A percentile compares a stretch with the other conserved stretches of the same genome.
phyloP scores from a whole-genome alignment of 306 rosid genomes.

The Castanea mollissima region DNA sequence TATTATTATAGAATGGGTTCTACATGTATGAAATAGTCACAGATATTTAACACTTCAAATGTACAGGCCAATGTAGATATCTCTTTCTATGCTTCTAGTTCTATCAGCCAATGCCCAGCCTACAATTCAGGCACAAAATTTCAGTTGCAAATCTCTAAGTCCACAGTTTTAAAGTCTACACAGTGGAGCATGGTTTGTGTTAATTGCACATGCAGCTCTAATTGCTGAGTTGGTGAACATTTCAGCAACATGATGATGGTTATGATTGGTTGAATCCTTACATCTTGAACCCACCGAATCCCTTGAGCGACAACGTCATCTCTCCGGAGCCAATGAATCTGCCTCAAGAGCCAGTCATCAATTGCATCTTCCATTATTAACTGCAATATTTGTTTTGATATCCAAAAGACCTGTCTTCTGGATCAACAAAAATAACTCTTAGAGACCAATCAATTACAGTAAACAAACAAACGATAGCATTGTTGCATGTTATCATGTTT shows the following conservation, averaged over 20 bases:
- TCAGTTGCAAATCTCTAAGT: not conserved
- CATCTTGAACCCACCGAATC: conserved; percentile 27
- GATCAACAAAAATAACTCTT: conserved; percentile 23
- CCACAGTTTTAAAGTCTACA: not conserved
- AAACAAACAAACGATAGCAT: conserved; percentile 22
- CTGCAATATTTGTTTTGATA: conserved; percentile 93
- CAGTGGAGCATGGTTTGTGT: not conserved
- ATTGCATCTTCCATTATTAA: conserved; percentile 94
- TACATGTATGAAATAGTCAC: not conserved
- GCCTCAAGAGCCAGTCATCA: conserved; percentile 90
- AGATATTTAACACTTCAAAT: not conserved
- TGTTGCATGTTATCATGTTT: not conserved
- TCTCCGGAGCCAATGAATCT: conserved; percentile 81
- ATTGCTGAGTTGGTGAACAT: conserved; percentile 19
- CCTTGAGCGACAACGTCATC: conserved; percentile 78
- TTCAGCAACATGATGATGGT: conserved; percentile 9
- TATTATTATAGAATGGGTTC: not conserved
- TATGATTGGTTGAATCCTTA: not conserved
- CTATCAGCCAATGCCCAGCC: not conserved
- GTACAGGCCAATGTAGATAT: not conserved
- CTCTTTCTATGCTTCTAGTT: not conserved
- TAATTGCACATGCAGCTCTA: conserved; percentile 5
- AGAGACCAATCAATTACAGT: conserved; percentile 17
- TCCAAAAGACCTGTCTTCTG: conserved; percentile 99
- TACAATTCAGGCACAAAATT: not conserved